Evolutionary conservation across 805 yeast species (phyloP).

Genomic region (Candida pseudofarinosa): DNA sequence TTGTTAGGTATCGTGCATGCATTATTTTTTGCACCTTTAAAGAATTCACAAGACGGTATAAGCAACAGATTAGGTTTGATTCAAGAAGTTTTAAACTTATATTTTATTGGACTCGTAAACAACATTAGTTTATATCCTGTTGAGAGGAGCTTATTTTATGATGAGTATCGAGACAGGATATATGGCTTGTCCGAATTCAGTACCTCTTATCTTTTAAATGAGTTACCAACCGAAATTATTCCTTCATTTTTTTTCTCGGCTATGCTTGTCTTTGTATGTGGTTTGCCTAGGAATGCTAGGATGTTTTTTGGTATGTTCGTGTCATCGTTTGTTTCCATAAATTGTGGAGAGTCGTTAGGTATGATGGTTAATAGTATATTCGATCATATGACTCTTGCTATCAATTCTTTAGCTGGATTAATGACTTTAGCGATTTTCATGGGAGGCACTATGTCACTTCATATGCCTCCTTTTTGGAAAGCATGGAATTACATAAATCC

Average conservation of each 20-base stretch:
- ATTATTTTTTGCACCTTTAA: conserved; percentile 52
- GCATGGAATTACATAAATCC: conserved; percentile 80
- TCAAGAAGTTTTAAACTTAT: conserved; percentile 69
- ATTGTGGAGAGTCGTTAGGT: conserved; percentile 84
- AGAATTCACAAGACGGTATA: conserved; percentile 44
- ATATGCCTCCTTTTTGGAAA: conserved; percentile 64
- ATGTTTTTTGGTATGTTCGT: conserved; percentile 65
- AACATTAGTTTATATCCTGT: conserved; percentile 72
- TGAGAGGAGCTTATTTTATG: conserved; percentile 72
- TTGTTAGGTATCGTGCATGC: conserved; percentile 64
- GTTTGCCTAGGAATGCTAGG: conserved; percentile 63
- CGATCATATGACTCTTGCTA: conserved; percentile 74
- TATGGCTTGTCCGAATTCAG: conserved; percentile 66
- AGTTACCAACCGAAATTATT: conserved; percentile 63
- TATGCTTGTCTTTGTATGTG: conserved; percentile 65
- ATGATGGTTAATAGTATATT: conserved; percentile 73
- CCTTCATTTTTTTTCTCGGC: conserved; percentile 56
- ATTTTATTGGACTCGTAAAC: conserved; percentile 75
- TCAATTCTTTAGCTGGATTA: conserved; percentile 63
- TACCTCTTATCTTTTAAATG: conserved; percentile 53
- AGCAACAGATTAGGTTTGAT: conserved; percentile 68
- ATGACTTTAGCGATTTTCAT: conserved; percentile 71
- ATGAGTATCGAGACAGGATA: conserved; percentile 70
- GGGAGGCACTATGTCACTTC: conserved; percentile 80
- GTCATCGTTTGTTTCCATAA: conserved; percentile 49